Conservation (phyloP, 148 eudicot species). For the Amaranthus hypochondriacus region DNA sequence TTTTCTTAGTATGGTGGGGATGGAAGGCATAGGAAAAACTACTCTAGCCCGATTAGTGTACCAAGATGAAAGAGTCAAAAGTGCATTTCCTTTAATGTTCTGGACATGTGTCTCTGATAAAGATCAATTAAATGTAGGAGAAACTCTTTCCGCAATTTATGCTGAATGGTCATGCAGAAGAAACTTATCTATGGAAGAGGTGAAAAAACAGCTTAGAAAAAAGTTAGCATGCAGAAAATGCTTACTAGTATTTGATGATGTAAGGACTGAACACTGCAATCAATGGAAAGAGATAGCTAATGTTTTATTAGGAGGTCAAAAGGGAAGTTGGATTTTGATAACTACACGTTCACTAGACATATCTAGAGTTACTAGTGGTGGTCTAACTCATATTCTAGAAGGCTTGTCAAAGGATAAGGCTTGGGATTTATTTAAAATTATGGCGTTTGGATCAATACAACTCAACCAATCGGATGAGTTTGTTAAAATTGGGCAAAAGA, state of each 20-base stretch:
- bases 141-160: not conserved
- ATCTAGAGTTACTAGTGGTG: not conserved
- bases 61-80: not conserved
- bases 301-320: not conserved
- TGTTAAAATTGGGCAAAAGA: not conserved
- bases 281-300: not conserved
- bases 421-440: not conserved
- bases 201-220: not conserved
- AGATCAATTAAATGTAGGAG: not conserved
- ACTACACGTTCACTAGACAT: not conserved
- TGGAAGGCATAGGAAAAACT: not conserved
- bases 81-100: not conserved
- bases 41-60: not conserved
- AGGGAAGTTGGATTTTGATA: not conserved
- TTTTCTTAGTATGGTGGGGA: not conserved
- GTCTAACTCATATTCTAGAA: not conserved
- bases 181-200: not conserved
- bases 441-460: not conserved
- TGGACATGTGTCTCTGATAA: conserved; percentile 1
- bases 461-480: not conserved
- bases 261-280: not conserved
- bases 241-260: not conserved
- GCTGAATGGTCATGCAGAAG: not conserved
- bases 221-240: not conserved
- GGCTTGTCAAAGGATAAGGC: not conserved